phyloP scores from a whole-genome alignment of 2,329 filamentous ascomycete genomes.

The Pseudocercospora pini-densiflorae region DNA sequence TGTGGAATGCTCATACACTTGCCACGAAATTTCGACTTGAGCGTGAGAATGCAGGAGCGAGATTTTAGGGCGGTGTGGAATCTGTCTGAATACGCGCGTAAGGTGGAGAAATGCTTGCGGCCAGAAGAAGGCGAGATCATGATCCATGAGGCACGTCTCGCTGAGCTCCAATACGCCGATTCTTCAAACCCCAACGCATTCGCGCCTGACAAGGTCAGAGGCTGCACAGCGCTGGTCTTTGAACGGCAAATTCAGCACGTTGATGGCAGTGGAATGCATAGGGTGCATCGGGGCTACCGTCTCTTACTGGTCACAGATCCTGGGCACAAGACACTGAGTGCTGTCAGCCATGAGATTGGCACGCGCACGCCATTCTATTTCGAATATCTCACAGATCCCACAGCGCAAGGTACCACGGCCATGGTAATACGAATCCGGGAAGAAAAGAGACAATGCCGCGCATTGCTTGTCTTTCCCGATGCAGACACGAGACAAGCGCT shows the following conservation, averaged over 20 bases:
- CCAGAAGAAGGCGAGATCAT: slow-evolving; percentile 71
- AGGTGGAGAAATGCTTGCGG: slow-evolving; percentile 72
- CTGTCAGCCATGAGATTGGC: slow-evolving; percentile 71
- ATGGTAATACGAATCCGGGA: slow-evolving; percentile 74
- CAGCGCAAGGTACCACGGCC: slow-evolving; percentile 69
- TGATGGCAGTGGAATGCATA: slow-evolving; percentile 73
- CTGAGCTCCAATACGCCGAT: slow-evolving; percentile 81
- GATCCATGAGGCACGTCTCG: slow-evolving; percentile 70
- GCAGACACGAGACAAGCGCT: slow-evolving; percentile 71
- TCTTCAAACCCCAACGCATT: slow-evolving; percentile 72
- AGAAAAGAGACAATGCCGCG: slow-evolving; percentile 67
- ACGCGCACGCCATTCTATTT: slow-evolving; percentile 74
- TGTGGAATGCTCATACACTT: slow-evolving; percentile 70
- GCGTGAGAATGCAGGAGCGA: slow-evolving; percentile 71
- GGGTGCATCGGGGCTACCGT: slow-evolving; percentile 78
- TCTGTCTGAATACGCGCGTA: slow-evolving; percentile 82
- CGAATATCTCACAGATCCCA: slow-evolving; percentile 64
- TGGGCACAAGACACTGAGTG: slow-evolving; percentile 76
- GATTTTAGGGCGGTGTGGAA: slow-evolving; percentile 81
- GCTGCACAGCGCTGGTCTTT: slow-evolving; percentile 76
- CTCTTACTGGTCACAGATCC: slow-evolving; percentile 78
- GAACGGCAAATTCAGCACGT: slow-evolving; percentile 70
- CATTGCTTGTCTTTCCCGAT: slow-evolving; percentile 78
- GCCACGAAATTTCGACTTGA: slow-evolving; percentile 75
- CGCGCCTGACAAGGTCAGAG: slow-evolving; percentile 71